Percentiles rank a stretch among this genome's conserved stretches.
These are phyloP conservation scores for Cupressus sempervirens DNA, from an alignment of 75 land plant genomes.

Conservation along the genomic window DNA sequence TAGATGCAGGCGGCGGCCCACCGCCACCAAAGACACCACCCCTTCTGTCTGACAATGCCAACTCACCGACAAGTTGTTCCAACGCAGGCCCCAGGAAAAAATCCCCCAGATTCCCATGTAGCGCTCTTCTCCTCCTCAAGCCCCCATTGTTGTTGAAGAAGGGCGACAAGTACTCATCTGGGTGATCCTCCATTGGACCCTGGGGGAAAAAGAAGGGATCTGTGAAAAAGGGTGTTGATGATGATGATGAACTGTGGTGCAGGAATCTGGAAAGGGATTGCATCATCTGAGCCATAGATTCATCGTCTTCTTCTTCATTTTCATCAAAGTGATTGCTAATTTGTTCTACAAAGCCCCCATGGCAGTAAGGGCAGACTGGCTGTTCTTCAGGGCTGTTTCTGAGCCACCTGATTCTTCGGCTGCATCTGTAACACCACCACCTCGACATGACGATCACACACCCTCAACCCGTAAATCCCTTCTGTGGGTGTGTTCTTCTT, in stretches of 20 bases:
- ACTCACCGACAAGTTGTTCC: conserved; percentile 75
- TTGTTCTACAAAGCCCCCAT: conserved; percentile 71
- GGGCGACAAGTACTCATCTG: conserved; percentile 25
- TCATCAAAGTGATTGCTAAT: neutral
- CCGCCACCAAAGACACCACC: conserved; percentile 8
- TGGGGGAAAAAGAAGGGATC: neutral
- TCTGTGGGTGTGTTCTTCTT: neutral
- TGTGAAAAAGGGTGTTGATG: conserved; percentile 9
- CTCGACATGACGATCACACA: neutral
- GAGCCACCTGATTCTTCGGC: conserved; percentile 33
- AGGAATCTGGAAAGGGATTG: conserved; percentile 9
- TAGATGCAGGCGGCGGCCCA: conserved; percentile 86
- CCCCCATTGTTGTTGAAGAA: conserved; percentile 18
- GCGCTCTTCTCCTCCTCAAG: conserved; percentile 14
- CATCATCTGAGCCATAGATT: conserved; percentile 8
- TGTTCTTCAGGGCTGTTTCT: conserved; percentile 14
- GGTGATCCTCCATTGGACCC: conserved; percentile 21
- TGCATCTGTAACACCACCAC: conserved; percentile 73
- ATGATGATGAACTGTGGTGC: neutral
- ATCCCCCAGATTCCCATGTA: conserved; percentile 34
- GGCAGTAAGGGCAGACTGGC: conserved; percentile 56
- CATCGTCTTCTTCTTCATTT: conserved; percentile 7
- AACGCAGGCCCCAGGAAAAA: conserved; percentile 74
- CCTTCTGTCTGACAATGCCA: conserved; percentile 61
- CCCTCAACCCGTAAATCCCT: neutral